phyloP scores from a whole-genome alignment of 768 basidiomycete genomes.

The Hebeloma cylindrosporum region DNA sequence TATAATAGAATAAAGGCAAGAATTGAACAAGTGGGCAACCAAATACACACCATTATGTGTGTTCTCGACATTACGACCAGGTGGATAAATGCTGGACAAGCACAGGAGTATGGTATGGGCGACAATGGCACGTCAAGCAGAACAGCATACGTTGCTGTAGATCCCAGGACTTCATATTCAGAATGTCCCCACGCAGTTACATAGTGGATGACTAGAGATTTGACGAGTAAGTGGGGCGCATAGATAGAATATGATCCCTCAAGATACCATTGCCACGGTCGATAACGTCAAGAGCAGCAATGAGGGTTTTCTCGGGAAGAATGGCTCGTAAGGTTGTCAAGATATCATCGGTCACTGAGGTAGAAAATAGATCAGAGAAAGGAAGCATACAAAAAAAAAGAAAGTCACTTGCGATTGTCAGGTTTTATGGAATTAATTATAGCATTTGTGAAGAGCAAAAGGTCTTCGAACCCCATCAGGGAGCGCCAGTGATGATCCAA shows the following conservation, averaged over 20 bases:
- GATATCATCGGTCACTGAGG: conserved; percentile 46
- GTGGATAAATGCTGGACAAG: conserved; percentile 72
- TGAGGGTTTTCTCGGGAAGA: conserved; percentile 60
- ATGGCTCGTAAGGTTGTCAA: conserved; percentile 56
- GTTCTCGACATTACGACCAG: conserved; percentile 59
- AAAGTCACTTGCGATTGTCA: conserved; percentile 9
- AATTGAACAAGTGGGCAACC: conserved; percentile 9
- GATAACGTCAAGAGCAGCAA: conserved; percentile 76
- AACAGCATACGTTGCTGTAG: conserved; percentile 62
- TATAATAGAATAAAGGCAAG: conserved; percentile 25
- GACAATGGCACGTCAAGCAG: conserved; percentile 43
- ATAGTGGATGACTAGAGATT: conserved; percentile 57
- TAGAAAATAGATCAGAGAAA: neutral
- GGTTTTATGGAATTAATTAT: conserved; percentile 19
- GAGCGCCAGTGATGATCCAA: neutral
- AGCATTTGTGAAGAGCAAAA: conserved; percentile 14
- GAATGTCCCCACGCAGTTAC: conserved; percentile 53
- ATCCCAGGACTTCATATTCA: conserved; percentile 69
- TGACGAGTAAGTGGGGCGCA: neutral
- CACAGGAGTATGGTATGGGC: conserved; percentile 57
- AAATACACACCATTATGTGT: conserved; percentile 58
- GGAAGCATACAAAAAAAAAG: neutral
- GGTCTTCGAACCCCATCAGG: conserved; percentile 1
- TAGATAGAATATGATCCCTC: neutral
- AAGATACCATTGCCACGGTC: conserved; percentile 64